Evolutionary conservation across 257 asterid genomes (phyloP).

Genomic region (Lycium ferocissimum): DNA sequence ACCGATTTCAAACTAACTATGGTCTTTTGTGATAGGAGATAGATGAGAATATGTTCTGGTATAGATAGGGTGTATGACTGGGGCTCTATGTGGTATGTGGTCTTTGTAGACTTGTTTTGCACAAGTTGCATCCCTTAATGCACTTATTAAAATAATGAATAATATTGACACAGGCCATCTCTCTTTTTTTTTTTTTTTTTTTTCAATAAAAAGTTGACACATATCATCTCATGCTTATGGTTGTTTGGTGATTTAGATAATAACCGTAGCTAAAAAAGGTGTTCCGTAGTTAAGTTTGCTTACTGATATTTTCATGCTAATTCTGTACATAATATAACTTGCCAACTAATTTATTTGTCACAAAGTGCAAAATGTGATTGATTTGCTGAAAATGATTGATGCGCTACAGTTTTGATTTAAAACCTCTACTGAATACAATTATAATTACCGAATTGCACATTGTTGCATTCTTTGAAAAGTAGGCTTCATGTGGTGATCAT

Average conservation of each 20-base stretch:
- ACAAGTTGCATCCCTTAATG: not conserved
- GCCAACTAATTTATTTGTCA: not conserved
- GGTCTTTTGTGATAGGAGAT: not conserved
- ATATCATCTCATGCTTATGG: too few species aligned
- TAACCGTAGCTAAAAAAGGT: too few species aligned
- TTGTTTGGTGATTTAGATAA: too few species aligned
- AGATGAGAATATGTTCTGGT: not conserved
- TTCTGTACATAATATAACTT: not conserved
- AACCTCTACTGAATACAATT: not conserved
- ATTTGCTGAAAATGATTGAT: not conserved
- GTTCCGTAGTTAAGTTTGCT: not conserved
- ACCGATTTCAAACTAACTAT: not conserved
- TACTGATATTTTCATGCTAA: slow-evolving; percentile 1
- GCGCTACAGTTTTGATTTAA: not conserved
- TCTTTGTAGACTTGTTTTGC: slow-evolving; percentile 19
- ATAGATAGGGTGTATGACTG: not conserved
- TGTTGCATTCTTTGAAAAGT: not conserved
- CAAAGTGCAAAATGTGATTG: not conserved
- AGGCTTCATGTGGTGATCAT: not conserved
- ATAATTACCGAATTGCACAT: not conserved
- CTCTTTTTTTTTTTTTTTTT: too few species aligned
- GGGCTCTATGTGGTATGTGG: not conserved
- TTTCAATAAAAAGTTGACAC: too few species aligned
- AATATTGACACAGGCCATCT: not conserved
- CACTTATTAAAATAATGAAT: not conserved